These are phyloP conservation scores for Excoecaria cochinchinensis DNA, from an alignment of 345 rosid genomes.

Conservation along the genomic window DNA sequence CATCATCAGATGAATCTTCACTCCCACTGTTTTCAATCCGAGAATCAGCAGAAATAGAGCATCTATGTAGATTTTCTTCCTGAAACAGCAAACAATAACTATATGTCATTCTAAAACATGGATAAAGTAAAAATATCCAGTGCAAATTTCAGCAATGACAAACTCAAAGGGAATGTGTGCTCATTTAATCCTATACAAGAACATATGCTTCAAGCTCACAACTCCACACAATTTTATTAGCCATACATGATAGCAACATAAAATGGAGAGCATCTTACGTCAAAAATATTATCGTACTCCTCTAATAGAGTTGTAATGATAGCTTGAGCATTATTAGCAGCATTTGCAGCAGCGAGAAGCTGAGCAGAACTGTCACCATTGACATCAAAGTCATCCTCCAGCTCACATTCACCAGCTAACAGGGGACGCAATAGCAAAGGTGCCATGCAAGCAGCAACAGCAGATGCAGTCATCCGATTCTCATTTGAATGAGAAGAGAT, in stretches of 20 bases:
- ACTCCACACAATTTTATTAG: neutral
- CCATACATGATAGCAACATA: neutral
- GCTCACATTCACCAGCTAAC: conserved; percentile 94
- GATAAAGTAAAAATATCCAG: neutral
- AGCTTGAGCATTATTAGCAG: conserved; percentile 95
- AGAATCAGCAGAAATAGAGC: conserved; percentile 92
- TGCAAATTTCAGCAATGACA: neutral
- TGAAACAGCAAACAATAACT: conserved; percentile 38
- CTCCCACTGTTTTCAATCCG: conserved; percentile 83
- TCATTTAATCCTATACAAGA: neutral
- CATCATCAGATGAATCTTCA: conserved; percentile 91
- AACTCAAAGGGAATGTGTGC: neutral
- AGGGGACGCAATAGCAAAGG: conserved; percentile 93
- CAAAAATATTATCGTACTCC: conserved; percentile 82
- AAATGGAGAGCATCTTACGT: conserved; percentile 56
- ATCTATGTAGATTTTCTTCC: conserved; percentile 93
- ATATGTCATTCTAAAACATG: neutral
- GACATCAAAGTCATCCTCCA: conserved; percentile 81
- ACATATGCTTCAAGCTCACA: neutral
- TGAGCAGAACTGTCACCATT: conserved; percentile 91
- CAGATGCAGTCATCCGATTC: conserved; percentile 93
- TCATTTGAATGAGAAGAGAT: conserved; percentile 78
- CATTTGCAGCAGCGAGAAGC: conserved; percentile 99
- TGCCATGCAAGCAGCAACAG: conserved; percentile 99
- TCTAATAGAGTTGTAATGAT: conserved; percentile 79